A percentile compares a stretch with the other conserved stretches of the same genome.
Evolutionary conservation across 257 asterid species (phyloP).

Genomic region (Solanum ahanhuiri): DNA sequence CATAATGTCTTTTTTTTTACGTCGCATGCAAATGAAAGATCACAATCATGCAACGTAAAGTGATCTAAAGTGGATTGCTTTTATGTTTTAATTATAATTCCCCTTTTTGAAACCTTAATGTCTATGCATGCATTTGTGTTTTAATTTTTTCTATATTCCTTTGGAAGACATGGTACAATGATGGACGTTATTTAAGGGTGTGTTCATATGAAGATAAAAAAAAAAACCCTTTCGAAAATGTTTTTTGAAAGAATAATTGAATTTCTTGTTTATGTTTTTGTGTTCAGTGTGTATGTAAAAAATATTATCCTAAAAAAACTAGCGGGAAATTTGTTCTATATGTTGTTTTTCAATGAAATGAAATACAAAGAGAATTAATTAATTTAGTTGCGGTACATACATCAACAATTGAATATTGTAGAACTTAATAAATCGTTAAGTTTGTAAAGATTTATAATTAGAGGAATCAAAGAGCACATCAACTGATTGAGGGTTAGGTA

Average conservation of each 20-base stretch:
- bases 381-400: not conserved
- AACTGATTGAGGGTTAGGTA: not conserved
- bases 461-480: not conserved
- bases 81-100: conserved; percentile 7
- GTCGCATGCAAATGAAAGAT: conserved; percentile 24
- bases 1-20: not conserved
- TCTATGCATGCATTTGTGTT: not conserved
- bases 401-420: not conserved
- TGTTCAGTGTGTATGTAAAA: not conserved
- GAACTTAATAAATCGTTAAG: not conserved
- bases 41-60: conserved; percentile 20
- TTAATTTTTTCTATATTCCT: not conserved
- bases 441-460: not conserved
- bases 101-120: not conserved
- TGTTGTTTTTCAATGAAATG: not conserved
- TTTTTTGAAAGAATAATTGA: not conserved
- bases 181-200: not conserved
- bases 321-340: not conserved
- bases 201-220: not conserved
- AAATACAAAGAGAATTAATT: not conserved
- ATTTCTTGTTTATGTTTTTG: no score
- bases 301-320: not conserved
- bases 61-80: not conserved
- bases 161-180: not conserved
- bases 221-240: not conserved